Conservation (phyloP, 352 stramenopile species). For the Globisporangium nagaii region DNA sequence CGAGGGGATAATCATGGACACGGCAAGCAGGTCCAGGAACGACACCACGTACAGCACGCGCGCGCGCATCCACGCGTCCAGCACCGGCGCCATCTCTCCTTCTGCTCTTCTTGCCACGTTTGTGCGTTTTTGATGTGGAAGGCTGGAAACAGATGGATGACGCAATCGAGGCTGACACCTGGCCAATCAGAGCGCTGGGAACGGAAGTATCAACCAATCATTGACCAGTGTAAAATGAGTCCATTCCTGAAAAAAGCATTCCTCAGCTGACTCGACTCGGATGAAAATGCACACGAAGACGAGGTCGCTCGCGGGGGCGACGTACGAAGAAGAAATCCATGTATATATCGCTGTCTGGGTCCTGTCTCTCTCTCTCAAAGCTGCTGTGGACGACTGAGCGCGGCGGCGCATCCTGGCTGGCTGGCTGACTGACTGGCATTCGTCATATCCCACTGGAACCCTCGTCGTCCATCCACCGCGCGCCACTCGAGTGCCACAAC, state of each 20-base stretch:
- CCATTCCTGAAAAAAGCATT: too few relatives aligned
- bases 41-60: conserved; percentile 71
- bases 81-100: not conserved
- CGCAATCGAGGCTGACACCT: too few relatives aligned
- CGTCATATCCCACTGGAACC: not conserved
- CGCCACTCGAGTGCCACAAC: too few relatives aligned
- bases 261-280: not conserved
- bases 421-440: not conserved
- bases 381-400: not conserved
- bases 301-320: not conserved
- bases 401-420: too few relatives aligned
- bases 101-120: too few relatives aligned
- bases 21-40: conserved; percentile 76
- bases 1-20: conserved; percentile 84
- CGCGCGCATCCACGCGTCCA: conserved; percentile 22
- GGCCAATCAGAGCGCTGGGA: too few relatives aligned
- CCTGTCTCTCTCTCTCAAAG: not conserved
- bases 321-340: conserved; percentile 6
- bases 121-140: too few relatives aligned
- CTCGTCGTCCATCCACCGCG: not conserved
- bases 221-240: too few relatives aligned
- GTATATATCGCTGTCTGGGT: conserved; percentile 10
- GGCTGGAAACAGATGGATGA: too few relatives aligned
- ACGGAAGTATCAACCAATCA: too few relatives aligned
- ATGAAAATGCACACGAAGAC: not conserved